Conservation (phyloP, 2,329 filamentous ascomycete genomes). For the Coniella lustricola region DNA sequence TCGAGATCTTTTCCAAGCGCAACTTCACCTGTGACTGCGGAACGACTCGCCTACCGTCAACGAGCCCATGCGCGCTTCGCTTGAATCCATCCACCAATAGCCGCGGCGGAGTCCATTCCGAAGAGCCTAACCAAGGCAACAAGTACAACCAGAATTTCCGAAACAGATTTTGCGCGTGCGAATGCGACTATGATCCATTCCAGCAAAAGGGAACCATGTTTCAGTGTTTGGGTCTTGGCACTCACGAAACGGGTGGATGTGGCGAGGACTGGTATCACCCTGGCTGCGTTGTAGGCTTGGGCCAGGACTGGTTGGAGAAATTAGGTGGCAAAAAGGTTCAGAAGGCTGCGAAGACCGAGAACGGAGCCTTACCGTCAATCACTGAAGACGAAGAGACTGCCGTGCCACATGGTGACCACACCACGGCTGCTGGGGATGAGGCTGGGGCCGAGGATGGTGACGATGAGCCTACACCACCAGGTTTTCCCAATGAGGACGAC, state of each 20-base stretch:
- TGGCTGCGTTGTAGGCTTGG: slow-evolving; percentile 78
- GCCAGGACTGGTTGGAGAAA: slow-evolving; percentile 63
- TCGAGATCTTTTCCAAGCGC: slow-evolving; percentile 93
- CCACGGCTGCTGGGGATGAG: slow-evolving; percentile 17
- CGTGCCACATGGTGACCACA: slow-evolving; percentile 17
- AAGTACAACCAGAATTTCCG: slow-evolving; percentile 94
- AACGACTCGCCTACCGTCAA: slow-evolving; percentile 67
- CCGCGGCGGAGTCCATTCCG: slow-evolving; percentile 70
- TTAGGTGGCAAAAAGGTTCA: slow-evolving; percentile 27
- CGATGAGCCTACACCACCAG: slow-evolving; percentile 65
- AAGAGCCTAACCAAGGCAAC: slow-evolving; percentile 66
- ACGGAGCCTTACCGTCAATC: slow-evolving; percentile 39
- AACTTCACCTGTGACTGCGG: slow-evolving; percentile 97
- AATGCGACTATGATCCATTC: slow-evolving; percentile 78
- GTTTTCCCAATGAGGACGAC: slow-evolving; percentile 81
- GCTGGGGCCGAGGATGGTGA: slow-evolving; percentile 42
- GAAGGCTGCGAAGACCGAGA: slow-evolving; percentile 23
- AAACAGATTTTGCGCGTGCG: slow-evolving; percentile 87
- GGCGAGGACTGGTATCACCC: slow-evolving; percentile 98
- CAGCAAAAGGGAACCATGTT: slow-evolving; percentile 97
- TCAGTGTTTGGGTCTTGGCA: slow-evolving; percentile 83
- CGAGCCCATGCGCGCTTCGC: slow-evolving; percentile 69
- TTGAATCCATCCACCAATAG: slow-evolving; percentile 64
- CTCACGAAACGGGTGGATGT: slow-evolving; percentile 74
- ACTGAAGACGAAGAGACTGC: slow-evolving; percentile 38